Evolutionary conservation across 225 moss, liverwort and hornwort genomes (phyloP), one percentile per base, ranked within the genome.

Genomic region (Thuidium tamariscinum): DNA sequence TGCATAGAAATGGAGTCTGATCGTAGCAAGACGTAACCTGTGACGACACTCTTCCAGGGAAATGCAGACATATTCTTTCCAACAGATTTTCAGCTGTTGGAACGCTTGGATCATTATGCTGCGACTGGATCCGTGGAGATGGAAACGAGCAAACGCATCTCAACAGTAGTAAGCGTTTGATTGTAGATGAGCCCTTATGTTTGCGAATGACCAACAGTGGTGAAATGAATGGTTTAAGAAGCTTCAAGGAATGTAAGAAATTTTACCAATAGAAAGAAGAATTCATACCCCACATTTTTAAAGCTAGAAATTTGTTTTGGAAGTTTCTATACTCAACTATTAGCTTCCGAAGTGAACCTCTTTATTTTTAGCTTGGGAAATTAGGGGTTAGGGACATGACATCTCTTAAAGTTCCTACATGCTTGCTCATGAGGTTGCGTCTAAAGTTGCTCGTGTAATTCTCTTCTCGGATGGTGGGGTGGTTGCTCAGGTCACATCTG

Each of bases 51-150:
- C 54, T 83, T 86, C 71, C 89, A 98, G 97, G 99, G 97, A 39
- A 92, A 93, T 82, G 96, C 95, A 32, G 99, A 99, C 87, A 97
- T 99, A 74, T 99, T 99, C 84, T 99, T 99, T 36, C 97, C 97
- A 48, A 97, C 99, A 17, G 95, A 97, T 93, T 99, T 99, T 89
- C 88, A 92, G 80, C 74, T 94, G 39, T 86, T 99, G 87, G 92
- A 96, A 84, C 91, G 89, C 55, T 81, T 99, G 85, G 97, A 99
- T 85, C 90, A 94, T 59, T 89, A 86, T 83, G 94, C 93, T 88
- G 91, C 96, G 57, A 91, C 91, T 71, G 91, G 89, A 27, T 91
- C 91, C 73, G 87, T 71, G 29, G 66, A 87, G 20, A 90, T 89
- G 59, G 89, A 86, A 65, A 87, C 77, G 72, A 88, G 86, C 74